Percentiles rank a stretch among this genome's conserved stretches.
Conservation (phyloP, 1,284 basidiomycete genomes). For the Fomitopsis betulina region DNA sequence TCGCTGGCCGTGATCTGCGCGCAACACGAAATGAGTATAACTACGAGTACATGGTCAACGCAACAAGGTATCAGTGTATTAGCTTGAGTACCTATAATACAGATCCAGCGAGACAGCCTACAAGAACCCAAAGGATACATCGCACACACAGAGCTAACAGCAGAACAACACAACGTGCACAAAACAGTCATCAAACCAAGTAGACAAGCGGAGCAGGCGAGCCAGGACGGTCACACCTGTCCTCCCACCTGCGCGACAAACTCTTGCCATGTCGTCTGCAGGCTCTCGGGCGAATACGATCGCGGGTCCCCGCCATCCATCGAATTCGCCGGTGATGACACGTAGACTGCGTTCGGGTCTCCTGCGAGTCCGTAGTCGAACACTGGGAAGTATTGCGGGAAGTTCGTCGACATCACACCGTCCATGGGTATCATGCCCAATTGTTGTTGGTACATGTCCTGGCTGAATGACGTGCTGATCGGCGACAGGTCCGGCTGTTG, state of each 20-base stretch:
- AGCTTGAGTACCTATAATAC: conserved; percentile 2
- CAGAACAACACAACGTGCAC: not conserved
- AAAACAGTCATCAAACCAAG: too few species aligned
- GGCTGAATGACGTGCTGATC: conserved; percentile 6
- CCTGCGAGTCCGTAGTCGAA: conserved; percentile 54
- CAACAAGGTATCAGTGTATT: not conserved
- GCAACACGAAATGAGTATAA: not conserved
- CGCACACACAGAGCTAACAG: not conserved
- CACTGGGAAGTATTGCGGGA: conserved; percentile 72
- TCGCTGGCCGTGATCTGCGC: not conserved
- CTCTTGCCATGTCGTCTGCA: conserved; percentile 35
- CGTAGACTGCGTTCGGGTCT: conserved; percentile 11
- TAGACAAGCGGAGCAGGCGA: not conserved
- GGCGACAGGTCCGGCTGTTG: conserved; percentile 5
- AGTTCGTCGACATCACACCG: conserved; percentile 23
- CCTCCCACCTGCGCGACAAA: conserved; percentile 34
- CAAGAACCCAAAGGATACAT: not conserved
- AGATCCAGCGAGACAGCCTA: not conserved
- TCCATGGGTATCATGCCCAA: conserved; percentile 19
- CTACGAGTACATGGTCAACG: not conserved
- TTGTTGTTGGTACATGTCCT: conserved; percentile 1
- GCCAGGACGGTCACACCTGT: not conserved
- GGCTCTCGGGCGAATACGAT: conserved; percentile 28
- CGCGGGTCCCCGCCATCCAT: conserved; percentile 23
- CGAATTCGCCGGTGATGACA: conserved; percentile 19